These are phyloP conservation scores for Krasilnikovozyma curviuscula DNA, from an alignment of 768 basidiomycete species.

Conservation along the genomic window DNA sequence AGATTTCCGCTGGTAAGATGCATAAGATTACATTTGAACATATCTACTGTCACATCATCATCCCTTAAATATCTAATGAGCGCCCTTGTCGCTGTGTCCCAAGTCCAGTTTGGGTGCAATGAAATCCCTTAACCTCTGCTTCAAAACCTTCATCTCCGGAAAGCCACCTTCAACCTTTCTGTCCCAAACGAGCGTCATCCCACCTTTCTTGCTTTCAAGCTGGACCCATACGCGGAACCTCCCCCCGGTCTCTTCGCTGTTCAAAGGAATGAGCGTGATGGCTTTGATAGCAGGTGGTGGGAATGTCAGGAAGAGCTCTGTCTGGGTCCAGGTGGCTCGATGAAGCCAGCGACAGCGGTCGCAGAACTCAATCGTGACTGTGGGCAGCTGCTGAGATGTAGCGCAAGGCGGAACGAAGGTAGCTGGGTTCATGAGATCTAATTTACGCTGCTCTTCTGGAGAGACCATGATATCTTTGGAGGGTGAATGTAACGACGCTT, in stretches of 20 bases:
- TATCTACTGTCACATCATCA: no score
- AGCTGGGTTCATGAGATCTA: constrained; percentile 16
- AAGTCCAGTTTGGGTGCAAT: no score
- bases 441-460: no score
- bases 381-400: constrained; percentile 29
- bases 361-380: constrained; percentile 73
- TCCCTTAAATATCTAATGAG: no score
- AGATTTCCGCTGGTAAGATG: no score
- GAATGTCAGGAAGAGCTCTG: constrained; percentile 78
- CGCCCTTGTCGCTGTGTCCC: no score
- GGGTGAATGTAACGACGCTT: no score
- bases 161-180: constrained; percentile 79
- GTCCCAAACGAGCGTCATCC: constrained; percentile 47
- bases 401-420: constrained; percentile 16
- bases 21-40: no score
- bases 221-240: constrained; percentile 76
- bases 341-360: constrained; percentile 33
- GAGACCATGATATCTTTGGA: no score
- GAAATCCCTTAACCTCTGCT: no score
- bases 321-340: constrained; percentile 74
- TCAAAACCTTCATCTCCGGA: constrained; percentile 70
- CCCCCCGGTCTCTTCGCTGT: constrained; percentile 63
- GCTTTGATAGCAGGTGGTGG: constrained; percentile 50
- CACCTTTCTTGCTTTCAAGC: constrained; percentile 13
- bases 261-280: constrained; percentile 55